Percentiles rank a stretch among this genome's conserved stretches.
phyloP scores from a whole-genome alignment of 805 yeast species.

The Scheffersomyces stipitis region DNA sequence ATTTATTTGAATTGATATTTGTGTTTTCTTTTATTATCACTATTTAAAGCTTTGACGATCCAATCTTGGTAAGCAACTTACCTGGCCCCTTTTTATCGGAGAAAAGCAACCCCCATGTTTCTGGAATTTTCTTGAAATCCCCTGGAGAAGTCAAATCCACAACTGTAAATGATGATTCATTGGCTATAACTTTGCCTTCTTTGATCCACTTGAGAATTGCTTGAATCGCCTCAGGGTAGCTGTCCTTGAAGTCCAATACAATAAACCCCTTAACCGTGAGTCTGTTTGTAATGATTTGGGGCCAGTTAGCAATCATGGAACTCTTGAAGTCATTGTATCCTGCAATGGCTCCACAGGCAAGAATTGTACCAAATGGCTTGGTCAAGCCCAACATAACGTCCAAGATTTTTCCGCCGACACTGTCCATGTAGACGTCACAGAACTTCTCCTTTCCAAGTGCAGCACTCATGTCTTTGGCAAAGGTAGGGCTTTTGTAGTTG shows the following conservation, averaged over 20 bases:
- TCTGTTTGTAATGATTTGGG: constrained; percentile 17
- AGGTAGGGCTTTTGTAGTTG: constrained; percentile 15
- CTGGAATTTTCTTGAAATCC: constrained; percentile 46
- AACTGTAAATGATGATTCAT: constrained; percentile 13
- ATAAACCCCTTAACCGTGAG: constrained; percentile 21
- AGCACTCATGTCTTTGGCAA: constrained; percentile 3
- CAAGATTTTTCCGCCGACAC: constrained; percentile 25
- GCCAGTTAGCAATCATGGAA: constrained; percentile 20
- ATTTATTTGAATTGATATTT: too few relatives aligned
- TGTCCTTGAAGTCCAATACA: constrained; percentile 14
- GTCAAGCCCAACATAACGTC: constrained; percentile 14
- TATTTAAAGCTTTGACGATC: constrained; percentile 1
- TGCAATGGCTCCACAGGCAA: constrained; percentile 32
- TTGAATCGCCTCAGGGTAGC: constrained; percentile 11
- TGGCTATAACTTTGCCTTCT: constrained; percentile 16
- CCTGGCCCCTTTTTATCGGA: constrained; percentile 46
- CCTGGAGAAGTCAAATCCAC: constrained; percentile 12
- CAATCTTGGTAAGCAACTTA: constrained; percentile 49
- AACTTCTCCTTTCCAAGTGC: background rate
- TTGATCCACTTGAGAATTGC: constrained; percentile 12
- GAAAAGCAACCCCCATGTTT: constrained; percentile 48
- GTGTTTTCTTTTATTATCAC: too few relatives aligned
- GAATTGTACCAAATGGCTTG: constrained; percentile 19
- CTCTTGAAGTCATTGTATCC: constrained; percentile 26
- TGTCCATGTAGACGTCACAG: constrained; percentile 23